These are phyloP conservation scores for Aeschynomene evenia DNA, from an alignment of 306 rosid genomes.

Conservation along the genomic window DNA sequence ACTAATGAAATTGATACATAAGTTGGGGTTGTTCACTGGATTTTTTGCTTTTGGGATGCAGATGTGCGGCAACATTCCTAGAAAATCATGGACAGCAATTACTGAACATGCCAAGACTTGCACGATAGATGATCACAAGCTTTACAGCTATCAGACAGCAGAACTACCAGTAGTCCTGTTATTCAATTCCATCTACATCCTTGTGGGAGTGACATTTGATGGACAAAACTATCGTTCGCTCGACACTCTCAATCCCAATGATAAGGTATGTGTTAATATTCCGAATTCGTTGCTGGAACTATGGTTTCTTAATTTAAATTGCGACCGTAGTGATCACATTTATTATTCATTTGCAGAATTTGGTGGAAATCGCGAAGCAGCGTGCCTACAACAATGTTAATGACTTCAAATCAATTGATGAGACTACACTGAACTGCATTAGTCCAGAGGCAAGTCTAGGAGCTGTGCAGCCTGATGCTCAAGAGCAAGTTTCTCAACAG, in stretches of 20 bases:
- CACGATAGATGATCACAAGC: constrained; percentile 35
- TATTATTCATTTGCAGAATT: constrained; percentile 34
- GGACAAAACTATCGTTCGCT: constrained; percentile 24
- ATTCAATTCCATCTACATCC: constrained; percentile 51
- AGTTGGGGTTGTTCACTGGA: background rate
- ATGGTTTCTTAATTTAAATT: constrained; percentile 15
- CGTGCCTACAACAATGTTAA: constrained; percentile 37
- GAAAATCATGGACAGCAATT: constrained; percentile 42
- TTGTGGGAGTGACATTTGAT: constrained; percentile 45
- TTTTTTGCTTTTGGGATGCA: constrained; percentile 34
- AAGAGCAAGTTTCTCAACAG: constrained; percentile 32
- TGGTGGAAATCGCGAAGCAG: constrained; percentile 41
- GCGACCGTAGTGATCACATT: background rate
- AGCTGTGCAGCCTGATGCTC: constrained; percentile 16
- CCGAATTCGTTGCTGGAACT: background rate
- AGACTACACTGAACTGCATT: constrained; percentile 10
- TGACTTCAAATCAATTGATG: constrained; percentile 29
- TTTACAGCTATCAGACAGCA: constrained; percentile 19
- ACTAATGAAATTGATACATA: background rate
- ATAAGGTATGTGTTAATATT: constrained; percentile 32
- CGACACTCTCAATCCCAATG: constrained; percentile 12
- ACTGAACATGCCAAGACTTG: constrained; percentile 52
- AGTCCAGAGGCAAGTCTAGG: constrained; percentile 23
- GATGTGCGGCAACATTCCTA: constrained; percentile 44
- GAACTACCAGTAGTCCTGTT: constrained; percentile 27